These are phyloP conservation scores for Aspergillus carlsbadensis DNA, from an alignment of 495 filamentous ascomycete species.

Conservation along the genomic window DNA sequence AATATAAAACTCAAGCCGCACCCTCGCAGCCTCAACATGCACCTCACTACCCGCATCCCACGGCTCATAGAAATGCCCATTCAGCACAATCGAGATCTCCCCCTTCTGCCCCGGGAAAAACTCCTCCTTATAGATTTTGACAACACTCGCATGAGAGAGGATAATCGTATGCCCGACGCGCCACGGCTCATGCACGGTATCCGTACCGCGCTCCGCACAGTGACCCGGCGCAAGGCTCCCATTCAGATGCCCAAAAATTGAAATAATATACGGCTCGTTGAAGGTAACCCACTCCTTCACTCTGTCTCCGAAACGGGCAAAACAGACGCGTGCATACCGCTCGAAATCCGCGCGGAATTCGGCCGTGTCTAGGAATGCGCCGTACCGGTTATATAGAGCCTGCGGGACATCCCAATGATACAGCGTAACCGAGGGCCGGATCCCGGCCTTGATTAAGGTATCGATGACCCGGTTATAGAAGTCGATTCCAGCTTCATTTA, in stretches of 20 bases:
- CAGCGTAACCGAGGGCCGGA: slow-evolving; percentile 43
- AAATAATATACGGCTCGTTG: slow-evolving; percentile 47
- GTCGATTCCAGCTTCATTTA: slow-evolving; percentile 38
- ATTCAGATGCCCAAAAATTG: slow-evolving; percentile 42
- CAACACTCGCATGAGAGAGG: slow-evolving; percentile 39
- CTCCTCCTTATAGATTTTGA: slow-evolving; percentile 34
- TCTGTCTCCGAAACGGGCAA: slow-evolving; percentile 34
- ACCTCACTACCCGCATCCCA: slow-evolving; percentile 31
- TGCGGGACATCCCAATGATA: slow-evolving; percentile 51
- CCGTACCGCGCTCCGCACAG: slow-evolving; percentile 29
- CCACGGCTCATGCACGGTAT: slow-evolving; percentile 39
- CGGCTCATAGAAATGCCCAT: slow-evolving; percentile 55
- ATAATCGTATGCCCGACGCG: slow-evolving; percentile 42
- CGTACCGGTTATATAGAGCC: slow-evolving; percentile 40
- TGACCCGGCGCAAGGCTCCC: slow-evolving; percentile 39
- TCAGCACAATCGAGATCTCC: slow-evolving; percentile 19
- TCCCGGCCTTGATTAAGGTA: slow-evolving; percentile 32
- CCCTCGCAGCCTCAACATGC: slow-evolving; percentile 35
- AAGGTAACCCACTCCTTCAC: slow-evolving; percentile 51
- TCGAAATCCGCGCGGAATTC: slow-evolving; percentile 43
- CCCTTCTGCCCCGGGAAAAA: slow-evolving; percentile 32
- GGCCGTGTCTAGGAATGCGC: slow-evolving; percentile 38
- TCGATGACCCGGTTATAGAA: slow-evolving; percentile 45
- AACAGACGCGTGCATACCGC: slow-evolving; percentile 39
- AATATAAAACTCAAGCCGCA: slow-evolving; percentile 46